Evolutionary conservation across 495 filamentous ascomycete species (phyloP), one percentile per base, ranked within the genome.

Genomic region (Thermothielavioides terrestris): DNA sequence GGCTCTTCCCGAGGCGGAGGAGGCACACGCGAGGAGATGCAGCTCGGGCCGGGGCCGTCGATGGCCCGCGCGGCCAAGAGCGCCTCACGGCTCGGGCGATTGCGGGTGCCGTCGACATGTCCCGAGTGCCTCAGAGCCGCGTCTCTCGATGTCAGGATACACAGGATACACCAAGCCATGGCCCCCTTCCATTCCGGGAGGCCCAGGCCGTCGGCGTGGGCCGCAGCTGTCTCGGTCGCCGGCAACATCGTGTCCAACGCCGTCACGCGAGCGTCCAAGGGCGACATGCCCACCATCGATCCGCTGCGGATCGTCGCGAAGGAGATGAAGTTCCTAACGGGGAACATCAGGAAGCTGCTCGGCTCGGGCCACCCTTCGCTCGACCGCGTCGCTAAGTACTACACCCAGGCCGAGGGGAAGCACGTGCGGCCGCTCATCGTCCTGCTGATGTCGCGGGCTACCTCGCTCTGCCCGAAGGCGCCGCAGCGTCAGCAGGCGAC

Each of bases 381-480:
- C 34, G 94, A 98, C 61, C 91, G 84, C 42, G 89, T 94, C 14
- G 88, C 94, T 25, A 98, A 97, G 65, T 97, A 98, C 74, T 98
- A 98, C 63, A 95, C 92, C n/a, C 83, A 86, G 57, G 85, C 85
- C 43, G 89, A 96, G 68, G 92, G 92, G 44, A 98, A 98, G 68
- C 94, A 96, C 65, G 84, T 97, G 55, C 85, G 92, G 53, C 92
- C 92, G 3, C 77, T 96, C 63, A 81, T 98, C 42, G 87, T 98
- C 23, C 77, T 98, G 41, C 81, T 98, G 47, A 96, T 98, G 92
- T 90, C 90, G 32, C 81, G 88, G 59, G 92, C 92, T 0, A 95
- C 89, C 2, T 81, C 87, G 15, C 69, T 85, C 55, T 81, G 84
- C 48, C 85, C 91, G 30, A 90, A 86, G 65, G 51, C 68, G 60